phyloP scores from a whole-genome alignment of 345 rosid species.

The Combretum micranthum region DNA sequence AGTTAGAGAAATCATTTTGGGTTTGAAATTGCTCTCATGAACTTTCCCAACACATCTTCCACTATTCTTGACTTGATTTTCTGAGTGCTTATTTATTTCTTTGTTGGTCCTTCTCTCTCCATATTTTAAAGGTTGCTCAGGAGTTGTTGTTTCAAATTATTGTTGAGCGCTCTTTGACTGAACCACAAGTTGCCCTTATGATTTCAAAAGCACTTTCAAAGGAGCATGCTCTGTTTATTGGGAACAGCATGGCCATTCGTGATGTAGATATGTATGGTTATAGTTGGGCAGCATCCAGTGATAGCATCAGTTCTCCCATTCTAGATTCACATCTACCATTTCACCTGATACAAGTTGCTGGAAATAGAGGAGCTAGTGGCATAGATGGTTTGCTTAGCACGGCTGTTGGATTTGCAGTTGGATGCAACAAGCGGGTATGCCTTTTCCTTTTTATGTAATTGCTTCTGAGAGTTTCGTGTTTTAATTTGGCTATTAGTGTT shows the following conservation, averaged over 20 bases:
- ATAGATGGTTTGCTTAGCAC: conserved; percentile 96
- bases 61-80: no score
- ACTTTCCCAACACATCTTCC: no score
- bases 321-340: conserved; percentile 37
- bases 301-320: conserved; percentile 26
- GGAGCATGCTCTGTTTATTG: conserved; percentile 71
- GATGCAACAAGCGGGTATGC: conserved; percentile 75
- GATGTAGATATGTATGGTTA: conserved; percentile 87
- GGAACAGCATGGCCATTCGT: conserved; percentile 95
- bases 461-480: neutral
- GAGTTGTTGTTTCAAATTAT: conserved; percentile 65
- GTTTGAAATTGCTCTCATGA: no score
- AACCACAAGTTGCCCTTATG: conserved; percentile 68
- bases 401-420: conserved; percentile 85
- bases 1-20: no score
- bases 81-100: neutral
- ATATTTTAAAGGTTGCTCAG: conserved; percentile 49
- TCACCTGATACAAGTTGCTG: conserved; percentile 66
- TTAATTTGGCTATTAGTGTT: neutral
- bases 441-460: neutral
- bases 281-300: conserved; percentile 24
- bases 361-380: conserved; percentile 98
- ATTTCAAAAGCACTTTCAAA: conserved; percentile 54
- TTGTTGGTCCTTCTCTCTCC: conserved; percentile 4
- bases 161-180: conserved; percentile 56